Conservation (phyloP, 768 basidiomycete species). For the Russula vinacea region DNA sequence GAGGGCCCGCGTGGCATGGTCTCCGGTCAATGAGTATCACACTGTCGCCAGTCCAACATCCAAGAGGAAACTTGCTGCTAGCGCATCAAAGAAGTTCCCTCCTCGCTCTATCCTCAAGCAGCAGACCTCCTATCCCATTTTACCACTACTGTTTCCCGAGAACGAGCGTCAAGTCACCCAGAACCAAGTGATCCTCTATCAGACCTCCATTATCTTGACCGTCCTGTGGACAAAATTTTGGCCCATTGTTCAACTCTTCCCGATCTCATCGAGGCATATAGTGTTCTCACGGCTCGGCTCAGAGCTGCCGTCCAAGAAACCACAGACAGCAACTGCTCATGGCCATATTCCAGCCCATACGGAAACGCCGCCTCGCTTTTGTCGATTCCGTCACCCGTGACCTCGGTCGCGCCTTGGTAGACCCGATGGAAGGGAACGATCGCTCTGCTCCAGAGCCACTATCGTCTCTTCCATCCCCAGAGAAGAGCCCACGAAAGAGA, state of each 20-base stretch:
- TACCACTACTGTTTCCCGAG: slow-evolving; percentile 41
- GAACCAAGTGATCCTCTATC: slow-evolving; percentile 68
- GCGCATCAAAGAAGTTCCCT: slow-evolving; percentile 46
- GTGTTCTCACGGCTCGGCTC: slow-evolving; percentile 62
- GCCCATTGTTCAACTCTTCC: slow-evolving; percentile 46
- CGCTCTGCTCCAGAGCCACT: slow-evolving; percentile 17
- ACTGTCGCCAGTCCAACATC: slow-evolving; percentile 37
- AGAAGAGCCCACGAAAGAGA: slow-evolving; percentile 59
- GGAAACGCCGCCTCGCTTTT: slow-evolving; percentile 51
- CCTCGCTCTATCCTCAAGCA: slow-evolving; percentile 71
- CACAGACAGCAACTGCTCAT: slow-evolving; percentile 57
- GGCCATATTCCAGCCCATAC: slow-evolving; percentile 69
- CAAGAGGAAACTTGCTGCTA: slow-evolving; percentile 24
- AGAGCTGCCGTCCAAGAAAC: slow-evolving; percentile 43
- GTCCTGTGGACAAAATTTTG: slow-evolving; percentile 60
- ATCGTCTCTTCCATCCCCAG: slow-evolving; percentile 58
- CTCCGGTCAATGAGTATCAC: slow-evolving; percentile 50
- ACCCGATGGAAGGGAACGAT: slow-evolving; percentile 42
- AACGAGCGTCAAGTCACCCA: slow-evolving; percentile 66
- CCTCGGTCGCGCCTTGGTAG: slow-evolving; percentile 58
- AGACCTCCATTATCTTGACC: slow-evolving; percentile 60
- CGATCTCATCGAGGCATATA: slow-evolving; percentile 72
- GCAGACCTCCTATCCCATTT: slow-evolving; percentile 38
- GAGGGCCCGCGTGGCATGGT: slow-evolving; percentile 48
- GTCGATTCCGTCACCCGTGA: slow-evolving; percentile 64